phyloP scores from a whole-genome alignment of 305 asterid species.

The Plantago coronopus region DNA sequence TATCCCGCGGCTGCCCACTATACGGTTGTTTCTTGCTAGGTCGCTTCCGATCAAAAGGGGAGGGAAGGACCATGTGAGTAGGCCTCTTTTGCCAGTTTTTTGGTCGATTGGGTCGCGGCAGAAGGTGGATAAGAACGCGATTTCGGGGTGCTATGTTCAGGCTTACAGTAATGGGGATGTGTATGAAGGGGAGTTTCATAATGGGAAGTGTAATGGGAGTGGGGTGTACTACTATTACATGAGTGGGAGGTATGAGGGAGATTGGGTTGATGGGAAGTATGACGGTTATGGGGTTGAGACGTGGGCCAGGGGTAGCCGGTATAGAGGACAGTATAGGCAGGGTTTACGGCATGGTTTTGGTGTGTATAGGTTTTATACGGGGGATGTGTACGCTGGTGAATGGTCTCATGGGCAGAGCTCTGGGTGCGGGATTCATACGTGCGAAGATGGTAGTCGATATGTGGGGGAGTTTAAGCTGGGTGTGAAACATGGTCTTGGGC shows the following conservation, averaged over 20 bases:
- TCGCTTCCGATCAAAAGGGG: constrained; percentile 68
- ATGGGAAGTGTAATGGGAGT: constrained; percentile 87
- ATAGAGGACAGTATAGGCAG: constrained; percentile 82
- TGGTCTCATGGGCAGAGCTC: constrained; percentile 96
- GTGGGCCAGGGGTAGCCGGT: constrained; percentile 89
- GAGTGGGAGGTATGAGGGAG: constrained; percentile 96
- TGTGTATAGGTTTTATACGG: constrained; percentile 84
- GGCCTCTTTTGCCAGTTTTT: constrained; percentile 68
- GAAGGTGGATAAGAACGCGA: constrained; percentile 50
- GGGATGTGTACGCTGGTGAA: constrained; percentile 92
- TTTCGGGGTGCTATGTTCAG: constrained; percentile 79
- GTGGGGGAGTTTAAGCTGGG: constrained; percentile 95
- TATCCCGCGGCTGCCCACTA: constrained; percentile 76
- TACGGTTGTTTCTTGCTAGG: constrained; percentile 58
- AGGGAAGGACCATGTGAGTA: constrained; percentile 38
- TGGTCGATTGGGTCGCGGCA: constrained; percentile 85
- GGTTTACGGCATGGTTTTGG: constrained; percentile 96
- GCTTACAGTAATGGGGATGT: constrained; percentile 93
- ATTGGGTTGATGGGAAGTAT: constrained; percentile 93
- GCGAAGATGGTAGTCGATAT: constrained; percentile 81
- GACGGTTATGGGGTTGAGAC: constrained; percentile 93
- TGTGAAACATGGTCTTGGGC: constrained; percentile 90
- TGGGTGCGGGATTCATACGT: constrained; percentile 89
- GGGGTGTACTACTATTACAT: constrained; percentile 94
- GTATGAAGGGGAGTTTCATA: constrained; percentile 90